Evolutionary conservation across 495 filamentous ascomycete species (phyloP).

Genomic region (Pseudoneurospora amorphoporcata): DNA sequence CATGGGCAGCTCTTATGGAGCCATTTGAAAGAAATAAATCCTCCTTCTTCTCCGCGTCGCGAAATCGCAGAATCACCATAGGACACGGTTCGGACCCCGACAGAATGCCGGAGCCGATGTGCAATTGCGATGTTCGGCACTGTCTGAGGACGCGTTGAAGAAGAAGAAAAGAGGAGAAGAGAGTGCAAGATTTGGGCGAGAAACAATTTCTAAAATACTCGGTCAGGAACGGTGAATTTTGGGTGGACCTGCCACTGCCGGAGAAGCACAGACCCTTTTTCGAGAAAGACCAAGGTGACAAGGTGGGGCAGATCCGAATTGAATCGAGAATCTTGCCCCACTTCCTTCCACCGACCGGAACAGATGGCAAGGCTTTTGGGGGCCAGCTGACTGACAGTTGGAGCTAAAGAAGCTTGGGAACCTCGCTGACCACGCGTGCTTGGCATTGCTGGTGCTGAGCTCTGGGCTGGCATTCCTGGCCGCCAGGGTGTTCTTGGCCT

Average conservation of each 20-base stretch:
- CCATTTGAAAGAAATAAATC: constrained; percentile 34
- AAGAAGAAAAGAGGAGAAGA: constrained; percentile 29
- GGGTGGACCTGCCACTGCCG: not conserved
- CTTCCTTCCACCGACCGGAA: not conserved
- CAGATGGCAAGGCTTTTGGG: not conserved
- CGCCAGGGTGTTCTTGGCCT: not conserved
- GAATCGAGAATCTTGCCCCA: not conserved
- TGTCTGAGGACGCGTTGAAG: constrained; percentile 76
- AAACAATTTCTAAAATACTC: not conserved
- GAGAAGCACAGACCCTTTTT: not conserved
- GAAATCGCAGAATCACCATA: constrained; percentile 74
- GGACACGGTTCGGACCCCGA: constrained; percentile 44
- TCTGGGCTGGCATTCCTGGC: not conserved
- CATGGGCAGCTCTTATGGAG: constrained; percentile 89
- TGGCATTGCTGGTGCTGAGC: constrained; percentile 5
- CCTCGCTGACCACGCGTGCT: not conserved
- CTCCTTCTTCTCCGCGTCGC: constrained; percentile 65
- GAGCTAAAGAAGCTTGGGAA: not conserved
- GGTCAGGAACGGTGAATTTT: not conserved
- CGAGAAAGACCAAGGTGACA: not conserved
- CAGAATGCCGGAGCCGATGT: constrained; percentile 58
- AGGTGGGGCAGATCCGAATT: not conserved
- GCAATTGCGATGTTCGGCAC: constrained; percentile 64
- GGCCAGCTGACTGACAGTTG: not conserved
- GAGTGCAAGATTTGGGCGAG: constrained; percentile 2